A percentile compares a stretch with the other conserved stretches of the same genome.
Conservation (phyloP, 768 basidiomycete species). For the Trametes punicea region DNA sequence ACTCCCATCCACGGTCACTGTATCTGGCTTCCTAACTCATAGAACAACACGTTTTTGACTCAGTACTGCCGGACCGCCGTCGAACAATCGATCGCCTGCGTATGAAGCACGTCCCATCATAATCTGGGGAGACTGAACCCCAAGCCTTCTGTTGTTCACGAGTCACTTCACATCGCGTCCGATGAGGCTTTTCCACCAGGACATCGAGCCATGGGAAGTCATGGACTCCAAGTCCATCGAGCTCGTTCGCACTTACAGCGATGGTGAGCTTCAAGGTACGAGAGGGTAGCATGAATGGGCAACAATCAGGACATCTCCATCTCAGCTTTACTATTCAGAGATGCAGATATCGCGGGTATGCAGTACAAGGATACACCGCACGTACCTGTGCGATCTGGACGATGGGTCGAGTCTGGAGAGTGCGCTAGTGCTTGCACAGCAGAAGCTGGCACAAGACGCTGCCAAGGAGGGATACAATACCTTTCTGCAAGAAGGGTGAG, state of each 20-base stretch:
- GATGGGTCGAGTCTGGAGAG: constrained; percentile 46
- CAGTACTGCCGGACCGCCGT: too few species aligned
- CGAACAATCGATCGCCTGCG: too few species aligned
- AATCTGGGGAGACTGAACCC: too few species aligned
- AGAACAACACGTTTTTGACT: too few species aligned
- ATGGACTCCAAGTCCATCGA: constrained; percentile 63
- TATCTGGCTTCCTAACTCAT: too few species aligned
- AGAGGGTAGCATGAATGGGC: too few species aligned
- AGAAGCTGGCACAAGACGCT: constrained; percentile 58
- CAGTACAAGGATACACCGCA: constrained; percentile 51
- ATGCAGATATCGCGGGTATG: constrained; percentile 56
- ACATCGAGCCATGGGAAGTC: constrained; percentile 72
- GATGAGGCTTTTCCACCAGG: constrained; percentile 40
- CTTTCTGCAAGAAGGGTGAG: constrained; percentile 65
- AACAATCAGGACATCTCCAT: too few species aligned
- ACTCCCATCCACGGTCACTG: too few species aligned
- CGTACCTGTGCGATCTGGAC: constrained; percentile 44
- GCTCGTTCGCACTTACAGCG: constrained; percentile 62
- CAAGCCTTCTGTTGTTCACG: not conserved
- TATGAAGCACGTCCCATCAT: too few species aligned
- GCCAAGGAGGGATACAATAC: constrained; percentile 56
- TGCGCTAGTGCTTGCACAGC: constrained; percentile 59
- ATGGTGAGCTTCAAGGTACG: constrained; percentile 45
- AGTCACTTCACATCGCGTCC: constrained; percentile 11
- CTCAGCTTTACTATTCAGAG: constrained; percentile 36